Percentiles rank a stretch among this genome's conserved stretches.
phyloP scores from a whole-genome alignment of 2,329 filamentous ascomycete genomes.

The Neurospora sp. region DNA sequence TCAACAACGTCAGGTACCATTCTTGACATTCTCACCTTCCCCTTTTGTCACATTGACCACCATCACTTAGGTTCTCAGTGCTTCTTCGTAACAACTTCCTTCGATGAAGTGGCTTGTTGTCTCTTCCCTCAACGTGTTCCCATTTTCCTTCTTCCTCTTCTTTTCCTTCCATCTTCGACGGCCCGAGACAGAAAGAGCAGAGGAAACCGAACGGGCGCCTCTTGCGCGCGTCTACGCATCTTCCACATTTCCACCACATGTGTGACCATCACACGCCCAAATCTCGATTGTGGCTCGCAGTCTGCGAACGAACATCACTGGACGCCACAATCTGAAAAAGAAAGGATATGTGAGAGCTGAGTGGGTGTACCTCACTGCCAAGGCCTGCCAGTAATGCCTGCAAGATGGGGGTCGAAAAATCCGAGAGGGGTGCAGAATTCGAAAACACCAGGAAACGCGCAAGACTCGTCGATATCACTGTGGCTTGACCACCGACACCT shows the following conservation, averaged over 20 bases:
- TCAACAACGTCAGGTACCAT: neutral
- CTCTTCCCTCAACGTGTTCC: neutral
- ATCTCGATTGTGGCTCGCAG: neutral
- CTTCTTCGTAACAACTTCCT: neutral
- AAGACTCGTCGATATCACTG: neutral
- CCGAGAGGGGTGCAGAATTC: neutral
- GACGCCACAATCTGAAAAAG: neutral
- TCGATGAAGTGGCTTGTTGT: neutral
- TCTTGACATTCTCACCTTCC: neutral
- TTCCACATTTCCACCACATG: neutral
- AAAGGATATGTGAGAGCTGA: neutral
- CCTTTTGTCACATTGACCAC: neutral
- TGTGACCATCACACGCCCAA: neutral
- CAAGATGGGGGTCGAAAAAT: neutral
- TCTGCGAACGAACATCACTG: neutral
- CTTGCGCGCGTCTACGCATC: neutral
- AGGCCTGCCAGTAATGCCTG: neutral
- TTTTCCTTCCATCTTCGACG: neutral
- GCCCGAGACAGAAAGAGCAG: neutral
- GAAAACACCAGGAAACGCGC: neutral
- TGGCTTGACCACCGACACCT: neutral
- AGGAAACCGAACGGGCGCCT: neutral
- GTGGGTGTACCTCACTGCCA: neutral
- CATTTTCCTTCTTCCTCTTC: neutral
- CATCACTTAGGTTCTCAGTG: neutral